Base-by-base conservation (phyloP, 805 yeast species). In the Candida fluviatilis region DNA sequence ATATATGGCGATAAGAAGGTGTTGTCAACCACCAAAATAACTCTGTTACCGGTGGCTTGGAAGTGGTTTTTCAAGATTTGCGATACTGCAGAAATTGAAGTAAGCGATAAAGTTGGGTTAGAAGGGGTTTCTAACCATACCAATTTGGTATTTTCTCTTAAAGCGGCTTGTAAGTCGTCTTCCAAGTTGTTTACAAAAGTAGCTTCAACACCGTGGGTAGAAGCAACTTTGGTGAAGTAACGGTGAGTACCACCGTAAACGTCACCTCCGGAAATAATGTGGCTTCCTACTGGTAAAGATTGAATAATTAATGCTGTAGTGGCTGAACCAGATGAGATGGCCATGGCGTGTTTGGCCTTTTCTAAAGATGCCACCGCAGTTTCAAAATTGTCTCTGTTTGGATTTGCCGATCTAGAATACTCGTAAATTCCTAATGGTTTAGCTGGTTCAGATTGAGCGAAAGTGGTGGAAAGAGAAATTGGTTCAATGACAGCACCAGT, bases 231-330 rank as follows among this genome's bases (percentile, higher is more conserved):
- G 57, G 95, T 82, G 73, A 86, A 86, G 64, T 87, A 86, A 63
- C 95, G 74, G 69, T 86, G 93, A 41, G 95, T 86, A 52, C 95
- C 95, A 45, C 95, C 95, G 62, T 86, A 86, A 34, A 86, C 95
- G 54, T 86, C 95, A 51, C 85, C 89, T 53, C 85, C 80, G 34
- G 88, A 80, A 35, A 86, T 70, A 30, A 84, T 83, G 55, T 87
- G 93, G 30, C 85, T 71, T 34, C 82, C 83, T 46, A 76, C 74
- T 31, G 84, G 80, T 52, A 87, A 67, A 23, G 84, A 73, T 62
- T 86, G 95, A 53, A 85, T 66, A 31, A 86, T 70, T 49, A 81
- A 73, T 18, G 93, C 86, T 31, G 95, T 85, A 44, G 87, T 73
- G 35, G 95, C 95, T 36, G 89, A 81, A 37, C 95, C 95, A n/a